Evolutionary conservation across 202 grass and related monocot genomes (phyloP).

Genomic region (Cymbopogon flexuosus): DNA sequence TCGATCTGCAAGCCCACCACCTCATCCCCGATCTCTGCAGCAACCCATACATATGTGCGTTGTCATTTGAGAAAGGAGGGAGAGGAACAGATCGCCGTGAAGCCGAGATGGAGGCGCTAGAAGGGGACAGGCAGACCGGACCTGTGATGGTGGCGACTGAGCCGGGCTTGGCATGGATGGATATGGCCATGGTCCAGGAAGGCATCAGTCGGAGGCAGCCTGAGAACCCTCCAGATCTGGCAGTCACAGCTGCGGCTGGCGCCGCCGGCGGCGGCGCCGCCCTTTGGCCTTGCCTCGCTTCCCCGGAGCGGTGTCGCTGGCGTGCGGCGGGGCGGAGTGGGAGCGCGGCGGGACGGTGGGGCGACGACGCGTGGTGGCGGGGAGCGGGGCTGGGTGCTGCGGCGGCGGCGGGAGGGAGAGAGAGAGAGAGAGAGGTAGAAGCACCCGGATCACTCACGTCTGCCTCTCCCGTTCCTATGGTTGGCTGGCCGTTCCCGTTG

Average conservation of each 20-base stretch:
- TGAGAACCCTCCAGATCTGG: slow-evolving; percentile 12
- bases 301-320: too few species aligned
- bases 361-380: too few species aligned
- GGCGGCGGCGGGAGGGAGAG: too few species aligned
- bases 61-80: background rate
- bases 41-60: background rate
- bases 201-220: slow-evolving; percentile 60
- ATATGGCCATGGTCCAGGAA: slow-evolving; percentile 73
- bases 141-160: slow-evolving; percentile 90
- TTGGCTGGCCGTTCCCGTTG: too few species aligned
- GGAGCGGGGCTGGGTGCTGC: too few species aligned
- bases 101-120: background rate
- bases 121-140: slow-evolving; percentile 8
- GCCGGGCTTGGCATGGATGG: slow-evolving; percentile 83
- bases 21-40: slow-evolving; percentile 76
- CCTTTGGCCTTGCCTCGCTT: slow-evolving; percentile 56
- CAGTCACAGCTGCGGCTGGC: background rate
- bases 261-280: background rate
- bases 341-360: too few species aligned
- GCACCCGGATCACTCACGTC: too few species aligned
- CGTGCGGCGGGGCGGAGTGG: too few species aligned
- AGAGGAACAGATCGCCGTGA: too few species aligned
- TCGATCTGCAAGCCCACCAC: slow-evolving; percentile 86
- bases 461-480: too few species aligned
- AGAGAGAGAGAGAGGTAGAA: too few species aligned